A percentile compares a stretch with the other conserved stretches of the same genome.
Conservation (phyloP, 345 rosid genomes). For the Ceriops decandra region DNA sequence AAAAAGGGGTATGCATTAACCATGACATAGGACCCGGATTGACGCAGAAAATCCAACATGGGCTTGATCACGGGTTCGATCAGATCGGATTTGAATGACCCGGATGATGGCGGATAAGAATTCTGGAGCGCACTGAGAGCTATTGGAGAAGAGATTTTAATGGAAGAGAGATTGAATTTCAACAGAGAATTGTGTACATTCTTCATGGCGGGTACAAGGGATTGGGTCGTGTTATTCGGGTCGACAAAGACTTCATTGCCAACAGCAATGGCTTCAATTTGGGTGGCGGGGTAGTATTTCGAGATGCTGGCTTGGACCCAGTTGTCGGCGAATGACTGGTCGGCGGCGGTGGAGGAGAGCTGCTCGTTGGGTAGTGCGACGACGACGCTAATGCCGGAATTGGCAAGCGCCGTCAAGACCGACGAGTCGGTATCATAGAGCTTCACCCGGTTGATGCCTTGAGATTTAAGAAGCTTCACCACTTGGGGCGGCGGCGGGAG, state of each 20-base stretch:
- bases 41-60: constrained; percentile 58
- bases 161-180: constrained; percentile 43
- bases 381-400: constrained; percentile 58
- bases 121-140: constrained; percentile 57
- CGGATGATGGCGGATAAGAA: constrained; percentile 82
- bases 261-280: constrained; percentile 74
- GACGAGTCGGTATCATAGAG: constrained; percentile 46
- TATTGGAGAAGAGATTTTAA: constrained; percentile 72
- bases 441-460: constrained; percentile 25
- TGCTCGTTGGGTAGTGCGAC: constrained; percentile 80
- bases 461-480: constrained; percentile 22
- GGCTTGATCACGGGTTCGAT: constrained; percentile 72
- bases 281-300: constrained; percentile 41
- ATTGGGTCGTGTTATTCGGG: constrained; percentile 56
- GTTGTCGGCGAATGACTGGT: constrained; percentile 64
- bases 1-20: constrained; percentile 84
- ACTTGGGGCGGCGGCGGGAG: constrained; percentile 68
- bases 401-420: constrained; percentile 62
- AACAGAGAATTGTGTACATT: constrained; percentile 58
- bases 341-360: constrained; percentile 60
- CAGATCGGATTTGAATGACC: constrained; percentile 62
- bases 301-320: constrained; percentile 74
- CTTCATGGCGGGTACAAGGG: constrained; percentile 81
- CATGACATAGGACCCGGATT: constrained; percentile 69
- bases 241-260: constrained; percentile 92